Evolutionary conservation across 192 early-diverging fungal species (phyloP).

Genomic region (Coemansia sp.): DNA sequence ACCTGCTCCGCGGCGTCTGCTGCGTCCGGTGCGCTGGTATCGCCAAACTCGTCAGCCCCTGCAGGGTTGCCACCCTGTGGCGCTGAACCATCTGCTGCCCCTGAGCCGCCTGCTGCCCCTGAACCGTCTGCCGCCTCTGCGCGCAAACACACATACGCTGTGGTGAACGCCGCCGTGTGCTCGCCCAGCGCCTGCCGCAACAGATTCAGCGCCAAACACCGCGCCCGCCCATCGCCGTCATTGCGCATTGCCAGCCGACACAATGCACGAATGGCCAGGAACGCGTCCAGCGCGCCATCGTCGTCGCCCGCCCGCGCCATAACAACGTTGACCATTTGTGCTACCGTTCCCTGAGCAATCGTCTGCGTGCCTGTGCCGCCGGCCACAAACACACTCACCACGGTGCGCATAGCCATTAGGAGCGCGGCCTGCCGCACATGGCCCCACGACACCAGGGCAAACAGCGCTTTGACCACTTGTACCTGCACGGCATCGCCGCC

Average conservation of each 20-base stretch:
- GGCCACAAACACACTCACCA: slow-evolving; percentile 87
- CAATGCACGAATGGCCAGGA: slow-evolving; percentile 80
- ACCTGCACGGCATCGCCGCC: slow-evolving; percentile 86
- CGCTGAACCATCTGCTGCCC: background rate
- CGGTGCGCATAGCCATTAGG: slow-evolving; percentile 77
- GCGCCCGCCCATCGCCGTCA: slow-evolving; percentile 77
- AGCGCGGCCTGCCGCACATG: slow-evolving; percentile 74
- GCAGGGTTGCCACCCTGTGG: background rate
- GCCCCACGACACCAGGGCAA: slow-evolving; percentile 74
- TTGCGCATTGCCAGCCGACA: slow-evolving; percentile 88
- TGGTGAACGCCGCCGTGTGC: slow-evolving; percentile 73
- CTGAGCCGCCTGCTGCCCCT: background rate
- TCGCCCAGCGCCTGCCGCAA: slow-evolving; percentile 73
- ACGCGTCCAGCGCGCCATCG: slow-evolving; percentile 66
- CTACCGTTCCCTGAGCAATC: slow-evolving; percentile 82
- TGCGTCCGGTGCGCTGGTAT: slow-evolving; percentile 39
- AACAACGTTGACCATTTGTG: slow-evolving; percentile 85
- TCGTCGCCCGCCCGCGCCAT: slow-evolving; percentile 60
- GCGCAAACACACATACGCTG: slow-evolving; percentile 53
- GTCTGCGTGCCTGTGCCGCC: slow-evolving; percentile 76
- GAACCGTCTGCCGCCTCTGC: slow-evolving; percentile 1
- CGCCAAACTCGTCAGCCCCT: slow-evolving; percentile 46
- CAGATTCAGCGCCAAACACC: slow-evolving; percentile 79
- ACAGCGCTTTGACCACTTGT: slow-evolving; percentile 89
- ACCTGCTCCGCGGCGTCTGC: slow-evolving; percentile 18